Conservation (phyloP, 345 rosid genomes). For the Anacardium occidentale region DNA sequence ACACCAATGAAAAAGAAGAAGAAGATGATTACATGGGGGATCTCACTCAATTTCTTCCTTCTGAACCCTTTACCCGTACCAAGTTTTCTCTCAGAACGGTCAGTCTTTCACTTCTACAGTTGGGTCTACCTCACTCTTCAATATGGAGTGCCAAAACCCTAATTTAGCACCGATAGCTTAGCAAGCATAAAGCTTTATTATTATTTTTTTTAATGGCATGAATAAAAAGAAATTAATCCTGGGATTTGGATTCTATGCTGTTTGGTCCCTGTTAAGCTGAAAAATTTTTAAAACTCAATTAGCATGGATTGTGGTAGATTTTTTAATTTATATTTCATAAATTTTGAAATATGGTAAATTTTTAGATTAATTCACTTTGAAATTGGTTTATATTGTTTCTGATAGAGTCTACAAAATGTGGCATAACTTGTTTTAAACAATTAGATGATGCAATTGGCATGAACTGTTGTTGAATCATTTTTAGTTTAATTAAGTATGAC, state of each 20-base stretch:
- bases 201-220: background rate
- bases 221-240: background rate
- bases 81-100: constrained; percentile 46
- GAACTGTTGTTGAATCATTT: too few relatives aligned
- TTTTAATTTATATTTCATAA: too few relatives aligned
- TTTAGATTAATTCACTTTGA: too few relatives aligned
- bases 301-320: background rate
- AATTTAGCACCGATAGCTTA: background rate
- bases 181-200: background rate
- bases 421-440: too few relatives aligned
- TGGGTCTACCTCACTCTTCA: background rate
- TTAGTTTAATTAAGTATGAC: too few relatives aligned
- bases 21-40: constrained; percentile 95
- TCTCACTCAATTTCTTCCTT: constrained; percentile 67
- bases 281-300: background rate
- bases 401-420: too few relatives aligned
- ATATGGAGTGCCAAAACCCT: background rate
- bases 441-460: too few relatives aligned
- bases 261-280: background rate
- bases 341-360: too few relatives aligned
- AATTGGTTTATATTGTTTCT: too few relatives aligned
- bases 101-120: constrained; percentile 2
- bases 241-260: background rate
- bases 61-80: constrained; percentile 40
- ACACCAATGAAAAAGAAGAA: constrained; percentile 30